Conservation (phyloP, 73 alveolate genomes). For the Urostyla sp. region DNA sequence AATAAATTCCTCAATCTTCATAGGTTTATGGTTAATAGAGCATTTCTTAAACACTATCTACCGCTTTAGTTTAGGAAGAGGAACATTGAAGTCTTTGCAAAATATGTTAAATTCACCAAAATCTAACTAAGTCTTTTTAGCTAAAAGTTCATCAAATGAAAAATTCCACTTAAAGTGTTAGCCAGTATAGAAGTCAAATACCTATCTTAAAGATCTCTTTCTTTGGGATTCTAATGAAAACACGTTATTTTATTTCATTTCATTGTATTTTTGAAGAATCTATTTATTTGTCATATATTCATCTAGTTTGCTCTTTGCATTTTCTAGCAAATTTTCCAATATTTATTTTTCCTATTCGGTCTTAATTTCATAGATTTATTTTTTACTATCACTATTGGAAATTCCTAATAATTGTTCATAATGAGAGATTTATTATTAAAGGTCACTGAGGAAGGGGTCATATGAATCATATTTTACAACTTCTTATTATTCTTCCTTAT, state of each 20-base stretch:
- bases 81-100: constrained; percentile 68
- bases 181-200: constrained; percentile 64
- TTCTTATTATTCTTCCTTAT: constrained; percentile 10
- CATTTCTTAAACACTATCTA: constrained; percentile 67
- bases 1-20: constrained; percentile 47
- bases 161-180: constrained; percentile 60
- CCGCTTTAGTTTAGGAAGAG: constrained; percentile 29
- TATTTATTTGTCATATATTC: background rate
- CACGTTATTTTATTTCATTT: background rate
- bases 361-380: background rate
- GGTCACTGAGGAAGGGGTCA: constrained; percentile 25
- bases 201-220: constrained; percentile 50
- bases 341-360: constrained; percentile 28
- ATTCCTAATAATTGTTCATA: constrained; percentile 39
- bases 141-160: constrained; percentile 61
- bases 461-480: constrained; percentile 19
- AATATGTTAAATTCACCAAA: constrained; percentile 69
- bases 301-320: constrained; percentile 8
- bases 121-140: constrained; percentile 45
- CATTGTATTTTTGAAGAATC: background rate
- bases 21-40: constrained; percentile 55
- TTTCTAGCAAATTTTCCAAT: constrained; percentile 16
- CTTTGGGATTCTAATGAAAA: constrained; percentile 7
- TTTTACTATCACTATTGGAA: background rate
- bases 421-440: constrained; percentile 2